Base-by-base conservation (phyloP, 164 flowering plant species). In the Vitis vinifera region DNA sequence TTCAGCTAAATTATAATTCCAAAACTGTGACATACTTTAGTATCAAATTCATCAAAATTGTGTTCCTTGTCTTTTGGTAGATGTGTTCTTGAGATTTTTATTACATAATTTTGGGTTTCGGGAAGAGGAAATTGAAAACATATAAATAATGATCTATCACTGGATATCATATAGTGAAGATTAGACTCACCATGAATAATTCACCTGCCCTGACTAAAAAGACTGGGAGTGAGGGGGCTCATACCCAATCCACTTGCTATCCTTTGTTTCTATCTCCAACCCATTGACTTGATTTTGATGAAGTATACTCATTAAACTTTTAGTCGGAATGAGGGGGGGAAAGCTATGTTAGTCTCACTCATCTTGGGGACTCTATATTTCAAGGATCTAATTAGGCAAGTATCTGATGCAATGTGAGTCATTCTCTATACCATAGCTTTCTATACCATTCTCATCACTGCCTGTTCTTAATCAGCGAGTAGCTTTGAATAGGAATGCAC, bases 151-250 rank as follows among this genome's bases (percentile, higher is more conserved):
- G 30, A 9, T 61, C 6, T n/a, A 60, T 5, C 19, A 0, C 44
- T 60, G 9, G 30, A n/a, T 60, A 27, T 0, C 11, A 7, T 60
- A 3, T 13, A 27, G 30, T 0, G 47, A 16, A 19, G 27, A 23
- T 23, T 23, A 7, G 4, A 57, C 72, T 10, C 58, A 82, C 85
- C 81, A 68, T 57, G 31, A 73, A 27, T 51, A 73, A 72, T 51
- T 83, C 86, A 9, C 83, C 87, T 0, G 81, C 80, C 71, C 81
- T 72, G 77, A 81, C 27, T 23, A 23, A 23, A 23, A 23, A 23
- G 27, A 23, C 27, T 23, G 27, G 27, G 27, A 23, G 27, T 23
- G 27, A 23, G 27, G 27, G 23, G 27, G 27, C 27, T 23, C 27
- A 1, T 23, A 23, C 2, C 27, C 27, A 10, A 81, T 71, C 87